These are phyloP conservation scores for Bacterosira constricta DNA, from an alignment of 108 stramenopile species.

Conservation along the genomic window DNA sequence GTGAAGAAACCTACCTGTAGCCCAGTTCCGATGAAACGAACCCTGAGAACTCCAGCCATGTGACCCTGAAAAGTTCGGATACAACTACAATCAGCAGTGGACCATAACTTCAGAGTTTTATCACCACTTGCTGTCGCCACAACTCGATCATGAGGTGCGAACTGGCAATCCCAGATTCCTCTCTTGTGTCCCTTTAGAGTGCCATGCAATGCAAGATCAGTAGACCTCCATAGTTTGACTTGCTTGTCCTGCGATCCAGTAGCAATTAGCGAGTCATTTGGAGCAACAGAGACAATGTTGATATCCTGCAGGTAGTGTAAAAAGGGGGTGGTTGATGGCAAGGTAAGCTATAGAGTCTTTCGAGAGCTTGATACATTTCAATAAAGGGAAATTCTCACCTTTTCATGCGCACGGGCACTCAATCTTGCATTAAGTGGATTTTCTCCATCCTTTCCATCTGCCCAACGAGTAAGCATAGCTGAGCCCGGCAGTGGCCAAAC, in stretches of 20 bases:
- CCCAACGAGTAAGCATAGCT: conserved; percentile 44
- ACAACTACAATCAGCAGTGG: conserved; percentile 85
- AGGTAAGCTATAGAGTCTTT: conserved; percentile 4
- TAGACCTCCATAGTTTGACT: conserved; percentile 89
- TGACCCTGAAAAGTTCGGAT: conserved; percentile 96
- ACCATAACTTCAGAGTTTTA: conserved; percentile 95
- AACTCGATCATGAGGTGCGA: conserved; percentile 92
- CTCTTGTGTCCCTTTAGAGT: conserved; percentile 94
- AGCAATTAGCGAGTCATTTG: conserved; percentile 94
- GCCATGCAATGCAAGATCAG: conserved; percentile 76
- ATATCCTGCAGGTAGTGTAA: conserved; percentile 84
- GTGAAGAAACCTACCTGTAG: conserved; percentile 43
- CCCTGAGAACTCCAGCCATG: conserved; percentile 86
- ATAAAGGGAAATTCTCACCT: conserved; percentile 25
- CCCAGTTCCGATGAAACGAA: conserved; percentile 79
- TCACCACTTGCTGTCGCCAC: conserved; percentile 95
- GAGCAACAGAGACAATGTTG: conserved; percentile 93
- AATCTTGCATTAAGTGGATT: conserved; percentile 46
- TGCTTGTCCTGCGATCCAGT: conserved; percentile 96
- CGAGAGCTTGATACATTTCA: not conserved
- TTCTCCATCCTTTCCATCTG: conserved; percentile 26
- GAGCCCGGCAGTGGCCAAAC: conserved; percentile 90
- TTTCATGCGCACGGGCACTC: conserved; percentile 81
- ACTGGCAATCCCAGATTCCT: conserved; percentile 96
- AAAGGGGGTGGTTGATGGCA: conserved; percentile 6